These are phyloP conservation scores for Otatea glauca DNA, from an alignment of 176 grass and related monocot species.

Conservation along the genomic window DNA sequence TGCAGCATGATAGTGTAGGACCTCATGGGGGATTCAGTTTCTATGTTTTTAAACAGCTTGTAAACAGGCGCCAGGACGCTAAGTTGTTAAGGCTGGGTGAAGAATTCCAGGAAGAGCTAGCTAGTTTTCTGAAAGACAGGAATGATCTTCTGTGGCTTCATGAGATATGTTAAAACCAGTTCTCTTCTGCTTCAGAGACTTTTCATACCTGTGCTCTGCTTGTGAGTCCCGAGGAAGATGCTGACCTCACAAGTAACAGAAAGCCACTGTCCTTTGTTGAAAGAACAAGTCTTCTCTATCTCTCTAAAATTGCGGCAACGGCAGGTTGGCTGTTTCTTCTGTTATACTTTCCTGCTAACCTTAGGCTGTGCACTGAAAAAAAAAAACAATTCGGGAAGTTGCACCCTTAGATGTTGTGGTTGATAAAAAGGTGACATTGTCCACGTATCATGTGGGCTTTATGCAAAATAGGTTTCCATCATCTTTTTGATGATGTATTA, in stretches of 20 bases:
- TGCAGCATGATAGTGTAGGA: slow-evolving; percentile 93
- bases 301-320: slow-evolving; percentile 91
- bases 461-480: slow-evolving; percentile 30
- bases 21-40: slow-evolving; percentile 94
- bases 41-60: slow-evolving; percentile 84
- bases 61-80: slow-evolving; percentile 57
- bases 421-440: slow-evolving; percentile 22
- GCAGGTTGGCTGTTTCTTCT: slow-evolving; percentile 73
- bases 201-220: slow-evolving; percentile 72
- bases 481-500: slow-evolving; percentile 12
- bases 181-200: slow-evolving; percentile 77
- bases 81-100: slow-evolving; percentile 94
- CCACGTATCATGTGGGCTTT: neutral
- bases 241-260: slow-evolving; percentile 46
- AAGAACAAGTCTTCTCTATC: slow-evolving; percentile 85
- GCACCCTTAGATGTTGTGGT: slow-evolving; percentile 8
- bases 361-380: neutral
- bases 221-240: slow-evolving; percentile 45
- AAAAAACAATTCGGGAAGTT: slow-evolving; percentile 10
- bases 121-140: slow-evolving; percentile 79
- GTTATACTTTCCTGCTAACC: slow-evolving; percentile 5
- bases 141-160: slow-evolving; percentile 90
- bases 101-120: slow-evolving; percentile 94
- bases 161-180: slow-evolving; percentile 84
- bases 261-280: slow-evolving; percentile 61